These are phyloP conservation scores for Pestalotiopsis sp. DNA, from an alignment of 2,329 filamentous ascomycete species.

Conservation along the genomic window DNA sequence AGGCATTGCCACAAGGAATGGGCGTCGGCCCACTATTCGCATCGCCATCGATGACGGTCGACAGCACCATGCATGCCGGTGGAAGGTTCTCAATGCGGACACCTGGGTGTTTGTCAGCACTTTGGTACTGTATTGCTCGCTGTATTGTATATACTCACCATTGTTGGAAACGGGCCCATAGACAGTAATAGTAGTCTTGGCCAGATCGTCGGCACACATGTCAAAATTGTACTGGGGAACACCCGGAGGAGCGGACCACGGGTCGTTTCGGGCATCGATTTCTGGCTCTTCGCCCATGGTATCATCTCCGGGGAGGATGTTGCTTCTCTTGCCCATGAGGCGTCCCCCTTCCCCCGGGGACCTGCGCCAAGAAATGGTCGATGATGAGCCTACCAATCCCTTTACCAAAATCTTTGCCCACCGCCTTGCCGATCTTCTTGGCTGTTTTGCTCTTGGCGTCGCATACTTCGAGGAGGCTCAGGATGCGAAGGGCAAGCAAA, in stretches of 20 bases:
- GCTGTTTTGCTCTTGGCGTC: not conserved
- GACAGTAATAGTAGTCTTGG: not conserved
- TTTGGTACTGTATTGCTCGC: not conserved
- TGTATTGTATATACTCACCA: not conserved
- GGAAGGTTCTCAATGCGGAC: not conserved
- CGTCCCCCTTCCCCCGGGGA: too few species aligned
- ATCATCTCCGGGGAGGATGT: not conserved
- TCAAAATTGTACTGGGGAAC: conserved; percentile 7
- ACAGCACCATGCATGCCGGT: not conserved
- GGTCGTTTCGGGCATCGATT: not conserved
- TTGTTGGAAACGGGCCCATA: not conserved
- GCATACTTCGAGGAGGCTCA: not conserved
- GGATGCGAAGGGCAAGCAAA: not conserved
- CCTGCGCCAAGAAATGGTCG: too few species aligned
- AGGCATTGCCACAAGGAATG: not conserved
- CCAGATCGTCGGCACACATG: not conserved
- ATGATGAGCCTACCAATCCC: too few species aligned
- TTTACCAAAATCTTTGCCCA: not conserved
- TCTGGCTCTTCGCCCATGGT: not conserved
- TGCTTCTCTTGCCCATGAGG: not conserved
- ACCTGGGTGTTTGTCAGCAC: not conserved
- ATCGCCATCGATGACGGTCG: not conserved
- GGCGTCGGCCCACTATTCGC: not conserved
- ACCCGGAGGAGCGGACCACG: not conserved
- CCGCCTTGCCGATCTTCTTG: not conserved